These are phyloP conservation scores for Plicaturopsis crispa DNA, from an alignment of 768 basidiomycete species.

Conservation along the genomic window DNA sequence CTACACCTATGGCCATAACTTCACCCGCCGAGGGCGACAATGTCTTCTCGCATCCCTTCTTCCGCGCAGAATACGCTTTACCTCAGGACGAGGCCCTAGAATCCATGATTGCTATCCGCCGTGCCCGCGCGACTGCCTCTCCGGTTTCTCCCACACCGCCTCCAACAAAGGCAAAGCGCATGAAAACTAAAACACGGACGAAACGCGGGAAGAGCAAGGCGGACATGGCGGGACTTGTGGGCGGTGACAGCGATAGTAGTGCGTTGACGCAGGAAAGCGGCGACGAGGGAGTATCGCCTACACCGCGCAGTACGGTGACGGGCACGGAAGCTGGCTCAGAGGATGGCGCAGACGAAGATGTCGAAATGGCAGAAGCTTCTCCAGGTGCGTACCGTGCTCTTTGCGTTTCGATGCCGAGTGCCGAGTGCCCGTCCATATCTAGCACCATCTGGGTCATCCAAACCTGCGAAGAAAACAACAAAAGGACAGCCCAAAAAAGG, in stretches of 20 bases:
- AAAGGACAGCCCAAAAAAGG: too few relatives aligned
- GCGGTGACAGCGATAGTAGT: slow-evolving; percentile 80
- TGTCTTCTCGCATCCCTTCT: slow-evolving; percentile 62
- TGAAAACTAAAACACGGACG: slow-evolving; percentile 39
- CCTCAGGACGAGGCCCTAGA: slow-evolving; percentile 59
- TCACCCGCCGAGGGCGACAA: slow-evolving; percentile 69
- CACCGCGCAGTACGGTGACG: slow-evolving; percentile 60
- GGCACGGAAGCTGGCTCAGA: slow-evolving; percentile 65
- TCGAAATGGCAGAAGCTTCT: slow-evolving; percentile 51
- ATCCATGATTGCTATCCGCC: slow-evolving; percentile 49
- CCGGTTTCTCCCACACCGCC: slow-evolving; percentile 40
- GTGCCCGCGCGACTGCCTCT: slow-evolving; percentile 58
- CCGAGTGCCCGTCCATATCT: too few relatives aligned
- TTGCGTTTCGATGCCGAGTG: too few relatives aligned
- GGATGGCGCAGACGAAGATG: slow-evolving; percentile 60
- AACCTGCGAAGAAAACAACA: too few relatives aligned
- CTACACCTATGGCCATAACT: slow-evolving; percentile 42
- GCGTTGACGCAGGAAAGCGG: slow-evolving; percentile 79
- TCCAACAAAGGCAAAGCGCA: slow-evolving; percentile 24
- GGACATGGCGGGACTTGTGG: slow-evolving; percentile 66
- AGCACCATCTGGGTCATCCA: too few relatives aligned
- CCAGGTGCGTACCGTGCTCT: slow-evolving; percentile 34
- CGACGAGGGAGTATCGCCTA: slow-evolving; percentile 56
- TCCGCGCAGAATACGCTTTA: slow-evolving; percentile 59
- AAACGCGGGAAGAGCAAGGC: slow-evolving; percentile 37